Percentiles rank a stretch among this genome's conserved stretches.
phyloP scores from a whole-genome alignment of 805 yeast genomes.

The Candida pini region DNA sequence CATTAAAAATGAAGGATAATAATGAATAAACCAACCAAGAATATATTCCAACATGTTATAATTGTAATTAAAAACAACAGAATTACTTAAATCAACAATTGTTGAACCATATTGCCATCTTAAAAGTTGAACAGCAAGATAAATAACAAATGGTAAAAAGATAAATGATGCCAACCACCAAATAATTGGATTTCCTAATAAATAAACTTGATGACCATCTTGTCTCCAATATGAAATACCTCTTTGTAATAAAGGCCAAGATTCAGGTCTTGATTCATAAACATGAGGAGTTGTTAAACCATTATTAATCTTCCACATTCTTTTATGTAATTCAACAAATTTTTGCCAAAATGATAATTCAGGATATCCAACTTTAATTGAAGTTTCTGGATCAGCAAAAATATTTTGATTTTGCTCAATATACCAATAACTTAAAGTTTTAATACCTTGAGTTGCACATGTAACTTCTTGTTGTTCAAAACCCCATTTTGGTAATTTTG shows the following conservation, averaged over 20 bases:
- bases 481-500: slow-evolving; percentile 77
- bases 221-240: slow-evolving; percentile 81
- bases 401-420: slow-evolving; percentile 62
- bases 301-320: slow-evolving; percentile 74
- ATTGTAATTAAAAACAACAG: slow-evolving; percentile 59
- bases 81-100: slow-evolving; percentile 36
- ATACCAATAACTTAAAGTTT: slow-evolving; percentile 62
- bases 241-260: slow-evolving; percentile 71
- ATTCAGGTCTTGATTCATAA: slow-evolving; percentile 65
- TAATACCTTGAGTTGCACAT: slow-evolving; percentile 65
- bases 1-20: slow-evolving; percentile 77
- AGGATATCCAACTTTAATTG: slow-evolving; percentile 49
- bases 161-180: slow-evolving; percentile 69
- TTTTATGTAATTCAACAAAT: slow-evolving; percentile 57
- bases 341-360: slow-evolving; percentile 51
- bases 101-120: slow-evolving; percentile 58
- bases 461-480: slow-evolving; percentile 83
- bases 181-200: slow-evolving; percentile 71
- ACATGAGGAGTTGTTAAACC: slow-evolving; percentile 64
- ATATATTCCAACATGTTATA: slow-evolving; percentile 55
- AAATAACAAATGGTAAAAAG: slow-evolving; percentile 45
- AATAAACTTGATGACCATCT: slow-evolving; percentile 49
- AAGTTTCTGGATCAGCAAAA: slow-evolving; percentile 34
- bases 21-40: slow-evolving; percentile 69
- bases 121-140: slow-evolving; percentile 40